Evolutionary conservation across 768 basidiomycete species (phyloP).

Genomic region (Clitopilus passeckerianus): DNA sequence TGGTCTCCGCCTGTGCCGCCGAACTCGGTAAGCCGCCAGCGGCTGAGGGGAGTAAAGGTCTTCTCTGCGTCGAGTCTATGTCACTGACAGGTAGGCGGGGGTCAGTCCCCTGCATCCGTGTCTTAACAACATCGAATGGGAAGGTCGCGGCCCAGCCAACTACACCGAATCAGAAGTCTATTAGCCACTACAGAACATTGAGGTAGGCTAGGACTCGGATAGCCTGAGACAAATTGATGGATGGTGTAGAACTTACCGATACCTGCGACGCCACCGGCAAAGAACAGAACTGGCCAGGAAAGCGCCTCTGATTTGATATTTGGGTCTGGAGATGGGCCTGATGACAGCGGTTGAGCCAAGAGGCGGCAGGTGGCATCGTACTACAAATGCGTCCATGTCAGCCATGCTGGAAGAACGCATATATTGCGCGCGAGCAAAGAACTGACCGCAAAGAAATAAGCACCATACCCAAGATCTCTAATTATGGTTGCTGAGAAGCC

Average conservation of each 20-base stretch:
- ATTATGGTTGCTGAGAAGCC: conserved; percentile 71
- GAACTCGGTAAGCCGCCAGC: conserved; percentile 10
- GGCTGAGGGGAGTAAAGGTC: background rate
- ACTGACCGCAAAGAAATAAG: conserved; percentile 77
- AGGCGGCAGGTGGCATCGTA: conserved; percentile 63
- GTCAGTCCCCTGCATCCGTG: conserved; percentile 67
- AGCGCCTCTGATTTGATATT: conserved; percentile 11
- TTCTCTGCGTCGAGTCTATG: background rate
- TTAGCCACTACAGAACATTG: background rate
- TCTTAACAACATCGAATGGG: conserved; percentile 88
- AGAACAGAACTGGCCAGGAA: conserved; percentile 54
- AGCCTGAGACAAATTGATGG: background rate
- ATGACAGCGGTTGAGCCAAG: conserved; percentile 20
- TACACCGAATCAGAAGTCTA: conserved; percentile 7
- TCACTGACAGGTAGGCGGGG: conserved; percentile 1
- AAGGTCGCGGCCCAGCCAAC: conserved; percentile 81
- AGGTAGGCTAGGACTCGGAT: background rate
- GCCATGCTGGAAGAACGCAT: too few relatives aligned
- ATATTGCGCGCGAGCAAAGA: background rate
- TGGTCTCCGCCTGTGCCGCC: conserved; percentile 10
- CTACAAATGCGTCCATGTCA: conserved; percentile 16
- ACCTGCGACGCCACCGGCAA: conserved; percentile 77
- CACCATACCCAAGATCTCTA: conserved; percentile 79
- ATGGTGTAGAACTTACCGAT: conserved; percentile 29
- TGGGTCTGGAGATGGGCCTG: conserved; percentile 18